A percentile compares a stretch with the other conserved stretches of the same genome.
Evolutionary conservation across 257 asterid species (phyloP).

Genomic region (Solanum ossicruentum): DNA sequence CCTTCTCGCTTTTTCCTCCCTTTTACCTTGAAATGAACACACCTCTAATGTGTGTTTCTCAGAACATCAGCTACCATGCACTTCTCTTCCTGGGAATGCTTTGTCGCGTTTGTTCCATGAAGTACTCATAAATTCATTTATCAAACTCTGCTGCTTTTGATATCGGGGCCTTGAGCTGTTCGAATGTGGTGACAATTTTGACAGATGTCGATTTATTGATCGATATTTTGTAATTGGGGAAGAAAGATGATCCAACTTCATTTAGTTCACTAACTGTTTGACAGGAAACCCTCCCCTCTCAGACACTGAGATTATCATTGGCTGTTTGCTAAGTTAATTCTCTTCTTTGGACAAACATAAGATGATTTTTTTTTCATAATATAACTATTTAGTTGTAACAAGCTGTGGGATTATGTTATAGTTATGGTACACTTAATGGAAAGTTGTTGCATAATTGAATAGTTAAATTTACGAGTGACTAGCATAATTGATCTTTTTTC

Average conservation of each 20-base stretch:
- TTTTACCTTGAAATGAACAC: neutral
- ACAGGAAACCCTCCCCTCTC: neutral
- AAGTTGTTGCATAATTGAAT: neutral
- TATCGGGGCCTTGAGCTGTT: neutral
- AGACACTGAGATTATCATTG: too few species aligned
- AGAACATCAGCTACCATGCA: neutral
- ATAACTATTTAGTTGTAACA: neutral
- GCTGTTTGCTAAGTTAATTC: too few species aligned
- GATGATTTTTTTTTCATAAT: neutral
- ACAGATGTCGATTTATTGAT: neutral
- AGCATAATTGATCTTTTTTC: neutral
- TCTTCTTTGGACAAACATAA: neutral
- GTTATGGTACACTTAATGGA: neutral
- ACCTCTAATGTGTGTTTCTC: neutral
- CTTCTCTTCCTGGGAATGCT: neutral
- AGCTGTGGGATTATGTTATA: neutral
- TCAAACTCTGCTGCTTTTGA: neutral
- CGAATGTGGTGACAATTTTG: neutral
- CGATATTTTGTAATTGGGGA: neutral
- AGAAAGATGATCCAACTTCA: neutral
- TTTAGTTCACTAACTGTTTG: neutral
- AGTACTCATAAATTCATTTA: neutral
- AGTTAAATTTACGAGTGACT: neutral
- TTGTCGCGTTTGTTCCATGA: neutral
- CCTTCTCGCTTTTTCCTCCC: neutral